phyloP scores from a whole-genome alignment of 78 protist genomes.

The Monocercomonoides exilis region DNA sequence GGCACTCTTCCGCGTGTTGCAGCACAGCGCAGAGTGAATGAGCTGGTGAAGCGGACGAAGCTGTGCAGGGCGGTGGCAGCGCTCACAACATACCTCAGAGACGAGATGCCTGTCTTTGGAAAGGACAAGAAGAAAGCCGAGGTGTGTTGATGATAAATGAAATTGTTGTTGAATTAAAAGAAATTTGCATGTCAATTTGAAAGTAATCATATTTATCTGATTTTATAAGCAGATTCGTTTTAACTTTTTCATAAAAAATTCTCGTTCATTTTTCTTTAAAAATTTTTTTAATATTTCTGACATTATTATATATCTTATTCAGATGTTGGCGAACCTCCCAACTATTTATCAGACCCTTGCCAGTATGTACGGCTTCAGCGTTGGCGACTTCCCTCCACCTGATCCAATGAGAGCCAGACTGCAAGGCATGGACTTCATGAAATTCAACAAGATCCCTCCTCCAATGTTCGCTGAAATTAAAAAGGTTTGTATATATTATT shows the following conservation, averaged over 20 bases:
- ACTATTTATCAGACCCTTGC: not conserved
- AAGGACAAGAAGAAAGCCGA: slow-evolving; percentile 48
- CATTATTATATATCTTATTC: not conserved
- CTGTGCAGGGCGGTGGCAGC: not conserved
- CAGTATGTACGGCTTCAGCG: not conserved
- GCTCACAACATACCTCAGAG: slow-evolving; percentile 31
- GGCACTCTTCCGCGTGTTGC: slow-evolving; percentile 43
- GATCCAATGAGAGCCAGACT: not conserved
- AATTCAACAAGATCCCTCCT: not conserved
- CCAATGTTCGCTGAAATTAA: not conserved
- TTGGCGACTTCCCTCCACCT: not conserved
- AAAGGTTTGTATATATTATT: too few relatives aligned
- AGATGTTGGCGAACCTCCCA: slow-evolving; percentile 51
- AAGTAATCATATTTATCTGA: not conserved
- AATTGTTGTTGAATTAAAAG: slow-evolving; percentile 20
- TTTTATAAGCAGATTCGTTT: slow-evolving; percentile 55
- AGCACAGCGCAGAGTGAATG: slow-evolving; percentile 54
- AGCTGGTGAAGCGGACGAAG: slow-evolving; percentile 50
- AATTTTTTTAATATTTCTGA: not conserved
- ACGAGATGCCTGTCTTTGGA: slow-evolving; percentile 67
- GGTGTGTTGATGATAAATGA: too few relatives aligned
- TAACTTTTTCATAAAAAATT: slow-evolving; percentile 3
- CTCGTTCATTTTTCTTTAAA: slow-evolving; percentile 29
- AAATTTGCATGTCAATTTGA: not conserved
- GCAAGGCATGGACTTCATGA: not conserved